phyloP scores from a whole-genome alignment of 1,284 basidiomycete species.

The Mycosarcoma mackinlayi region DNA sequence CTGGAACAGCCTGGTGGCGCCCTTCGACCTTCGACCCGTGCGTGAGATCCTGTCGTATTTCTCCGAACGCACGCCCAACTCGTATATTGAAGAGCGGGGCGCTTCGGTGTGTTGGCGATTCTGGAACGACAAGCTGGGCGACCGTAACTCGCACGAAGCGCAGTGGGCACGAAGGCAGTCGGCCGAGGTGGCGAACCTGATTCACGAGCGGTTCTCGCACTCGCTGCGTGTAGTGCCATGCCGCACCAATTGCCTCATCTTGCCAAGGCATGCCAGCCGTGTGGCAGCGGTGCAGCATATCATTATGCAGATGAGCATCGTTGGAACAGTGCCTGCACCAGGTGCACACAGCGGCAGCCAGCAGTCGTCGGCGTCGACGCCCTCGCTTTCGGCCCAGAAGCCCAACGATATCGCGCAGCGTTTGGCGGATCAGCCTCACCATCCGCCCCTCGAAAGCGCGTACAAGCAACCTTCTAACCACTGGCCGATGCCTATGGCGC shows the following conservation, averaged over 20 bases:
- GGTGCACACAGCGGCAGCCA: slow-evolving; percentile 15
- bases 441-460: slow-evolving; percentile 39
- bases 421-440: slow-evolving; percentile 43
- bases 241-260: slow-evolving; percentile 74
- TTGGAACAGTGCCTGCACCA: slow-evolving; percentile 20
- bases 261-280: slow-evolving; percentile 84
- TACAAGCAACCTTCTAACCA: slow-evolving; percentile 61
- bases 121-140: slow-evolving; percentile 73
- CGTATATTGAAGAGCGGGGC: slow-evolving; percentile 84
- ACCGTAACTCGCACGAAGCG: slow-evolving; percentile 72
- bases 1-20: slow-evolving; percentile 83
- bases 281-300: slow-evolving; percentile 76
- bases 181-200: slow-evolving; percentile 88
- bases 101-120: slow-evolving; percentile 86
- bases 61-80: slow-evolving; percentile 84
- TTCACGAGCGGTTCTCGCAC: slow-evolving; percentile 71
- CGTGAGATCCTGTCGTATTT: slow-evolving; percentile 81
- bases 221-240: slow-evolving; percentile 64
- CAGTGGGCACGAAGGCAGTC: slow-evolving; percentile 86
- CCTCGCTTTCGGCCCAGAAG: slow-evolving; percentile 23
- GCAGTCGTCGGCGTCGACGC: slow-evolving; percentile 28
- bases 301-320: slow-evolving; percentile 56
- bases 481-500: slow-evolving; percentile 45
- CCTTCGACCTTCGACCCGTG: slow-evolving; percentile 79
- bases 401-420: slow-evolving; percentile 34